Conservation (phyloP, 306 rosid species). For the Acacia acuminata region DNA sequence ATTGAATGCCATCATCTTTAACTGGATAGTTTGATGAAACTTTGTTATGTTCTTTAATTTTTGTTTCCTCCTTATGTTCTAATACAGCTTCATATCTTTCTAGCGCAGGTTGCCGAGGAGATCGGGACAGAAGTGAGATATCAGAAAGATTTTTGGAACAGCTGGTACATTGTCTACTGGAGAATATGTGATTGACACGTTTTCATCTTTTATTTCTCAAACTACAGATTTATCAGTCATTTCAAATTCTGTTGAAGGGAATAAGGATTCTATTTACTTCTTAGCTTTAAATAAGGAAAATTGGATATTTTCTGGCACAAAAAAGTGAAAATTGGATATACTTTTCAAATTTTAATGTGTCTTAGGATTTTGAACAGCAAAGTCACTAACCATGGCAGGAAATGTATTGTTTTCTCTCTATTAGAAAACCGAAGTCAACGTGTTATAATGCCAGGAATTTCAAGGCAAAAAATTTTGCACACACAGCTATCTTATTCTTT, state of each 20-base stretch:
- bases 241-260: neutral
- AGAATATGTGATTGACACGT: constrained; percentile 8
- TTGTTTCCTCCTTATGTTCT: constrained; percentile 15
- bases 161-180: constrained; percentile 53
- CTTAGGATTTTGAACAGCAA: constrained; percentile 20
- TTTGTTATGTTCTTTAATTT: neutral
- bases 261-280: neutral
- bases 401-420: constrained; percentile 19
- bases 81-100: constrained; percentile 2
- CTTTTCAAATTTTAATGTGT: neutral
- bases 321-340: constrained; percentile 7
- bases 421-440: constrained; percentile 5
- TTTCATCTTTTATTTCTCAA: neutral
- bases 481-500: neutral
- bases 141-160: constrained; percentile 66
- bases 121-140: constrained; percentile 74
- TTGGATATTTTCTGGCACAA: neutral
- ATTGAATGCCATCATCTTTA: neutral
- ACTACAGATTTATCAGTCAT: neutral
- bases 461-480: neutral
- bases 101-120: constrained; percentile 85
- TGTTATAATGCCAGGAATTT: constrained; percentile 4
- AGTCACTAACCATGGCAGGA: constrained; percentile 7
- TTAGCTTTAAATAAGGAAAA: constrained; percentile 1
- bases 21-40: constrained; percentile 5